Base-by-base conservation (phyloP, 75 land plant genomes). In the Cryptomeria japonica region DNA sequence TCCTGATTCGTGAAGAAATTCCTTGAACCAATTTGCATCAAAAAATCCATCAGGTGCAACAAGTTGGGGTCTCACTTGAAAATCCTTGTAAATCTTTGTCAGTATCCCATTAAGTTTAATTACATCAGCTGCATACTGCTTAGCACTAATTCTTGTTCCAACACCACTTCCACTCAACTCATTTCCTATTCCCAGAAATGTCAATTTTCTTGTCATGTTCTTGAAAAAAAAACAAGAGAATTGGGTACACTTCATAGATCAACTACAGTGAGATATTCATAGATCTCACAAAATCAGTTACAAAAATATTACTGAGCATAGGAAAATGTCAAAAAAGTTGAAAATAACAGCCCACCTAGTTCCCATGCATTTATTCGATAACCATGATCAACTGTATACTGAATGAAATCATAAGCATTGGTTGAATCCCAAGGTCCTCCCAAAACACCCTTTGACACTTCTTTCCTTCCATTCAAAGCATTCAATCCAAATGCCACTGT, bases 41-140 rank as follows among this genome's bases (percentile, higher is more conserved):
- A 88, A 96, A 82, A 96, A 93, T 41, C 97, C 97, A 78, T 97
- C 99, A 36, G 99, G 99, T 80, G 96, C 92, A 87, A 97, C 85
- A 28, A 95, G 87, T 18, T 91, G 55, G 2, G 99, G 97, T 78
- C 90, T 92, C 5, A 32, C 41, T 32, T 38, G 58, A 49, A 32
- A 64, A 16, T 85, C 89, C 38, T 58, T 80, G 89, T 97, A 97
- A 73, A 93, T 87, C 13, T 91, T 80, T 53, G 94, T 86, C 11
- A 97, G 87, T 28, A 97, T 85, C 31, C 78, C 83, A 18, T 88
- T 83, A 13, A 97, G 89, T 39, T 86, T 28, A 3, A 75, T 89
- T 32, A 94, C 90, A 87, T 96, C 99, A 37, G 86, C 89, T 36
- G 91, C 98, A 90, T 96, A 98, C 76, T 92, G 94, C 85, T 89